A percentile compares a stretch with the other conserved stretches of the same genome.
phyloP scores from a whole-genome alignment of 1,284 basidiomycete genomes.

The Papiliotrema fonsecae region DNA sequence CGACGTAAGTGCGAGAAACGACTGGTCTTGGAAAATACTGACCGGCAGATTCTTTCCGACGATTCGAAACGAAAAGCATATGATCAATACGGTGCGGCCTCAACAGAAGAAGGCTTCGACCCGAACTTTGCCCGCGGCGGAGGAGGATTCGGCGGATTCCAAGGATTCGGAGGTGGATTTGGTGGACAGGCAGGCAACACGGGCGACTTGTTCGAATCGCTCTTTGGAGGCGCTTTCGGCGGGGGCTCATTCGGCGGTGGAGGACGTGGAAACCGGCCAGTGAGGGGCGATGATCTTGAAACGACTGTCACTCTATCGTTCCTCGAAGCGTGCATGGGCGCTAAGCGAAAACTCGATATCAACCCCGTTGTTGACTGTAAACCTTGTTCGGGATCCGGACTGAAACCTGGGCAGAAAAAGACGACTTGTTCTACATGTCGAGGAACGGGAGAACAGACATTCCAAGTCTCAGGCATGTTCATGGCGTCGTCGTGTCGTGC shows the following conservation, averaged over 20 bases:
- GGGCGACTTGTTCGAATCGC: slow-evolving; percentile 75
- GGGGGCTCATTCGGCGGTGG: slow-evolving; percentile 49
- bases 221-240: slow-evolving; percentile 66
- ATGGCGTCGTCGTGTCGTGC: slow-evolving; percentile 88
- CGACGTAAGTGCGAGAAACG: too few relatives aligned
- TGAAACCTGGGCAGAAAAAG: slow-evolving; percentile 82
- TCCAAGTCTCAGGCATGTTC: slow-evolving; percentile 93
- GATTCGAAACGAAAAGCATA: slow-evolving; percentile 89
- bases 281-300: slow-evolving; percentile 80
- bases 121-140: slow-evolving; percentile 66
- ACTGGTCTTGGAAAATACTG: slow-evolving; percentile 24
- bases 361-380: slow-evolving; percentile 79
- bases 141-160: slow-evolving; percentile 63
- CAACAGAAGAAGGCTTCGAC: slow-evolving; percentile 90
- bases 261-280: slow-evolving; percentile 52
- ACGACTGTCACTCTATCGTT: slow-evolving; percentile 73
- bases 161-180: slow-evolving; percentile 68
- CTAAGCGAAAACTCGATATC: slow-evolving; percentile 69
- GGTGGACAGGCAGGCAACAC: slow-evolving; percentile 54
- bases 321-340: slow-evolving; percentile 89
- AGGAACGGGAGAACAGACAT: slow-evolving; percentile 83
- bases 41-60: slow-evolving; percentile 75
- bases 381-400: slow-evolving; percentile 78
- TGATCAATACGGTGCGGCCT: slow-evolving; percentile 91
- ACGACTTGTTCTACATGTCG: slow-evolving; percentile 74